These are phyloP conservation scores for Ascomycota sp. DNA, from an alignment of 2,329 filamentous ascomycete species.

Conservation along the genomic window DNA sequence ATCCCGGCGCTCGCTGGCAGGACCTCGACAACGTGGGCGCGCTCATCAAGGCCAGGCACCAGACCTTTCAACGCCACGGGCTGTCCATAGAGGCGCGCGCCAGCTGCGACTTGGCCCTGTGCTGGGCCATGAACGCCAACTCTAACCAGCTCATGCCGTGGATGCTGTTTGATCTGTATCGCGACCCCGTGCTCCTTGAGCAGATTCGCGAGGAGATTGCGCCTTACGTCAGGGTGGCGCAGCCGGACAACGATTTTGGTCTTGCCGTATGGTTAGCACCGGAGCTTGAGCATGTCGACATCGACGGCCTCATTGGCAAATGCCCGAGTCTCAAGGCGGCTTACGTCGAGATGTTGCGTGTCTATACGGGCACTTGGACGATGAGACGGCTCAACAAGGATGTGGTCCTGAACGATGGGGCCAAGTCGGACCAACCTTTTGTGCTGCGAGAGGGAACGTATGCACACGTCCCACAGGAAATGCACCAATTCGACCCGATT, in stretches of 20 bases:
- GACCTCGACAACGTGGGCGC: conserved; percentile 16
- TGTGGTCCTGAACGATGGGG: conserved; percentile 9
- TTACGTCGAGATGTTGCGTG: conserved; percentile 18
- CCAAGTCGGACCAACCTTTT: conserved; percentile 6
- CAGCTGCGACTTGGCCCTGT: conserved; percentile 13
- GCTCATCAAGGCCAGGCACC: conserved; percentile 11
- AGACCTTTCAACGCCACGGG: conserved; percentile 10
- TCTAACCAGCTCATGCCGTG: conserved; percentile 17
- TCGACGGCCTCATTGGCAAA: conserved; percentile 13
- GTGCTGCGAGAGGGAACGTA: conserved; percentile 14
- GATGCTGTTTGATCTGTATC: conserved; percentile 20
- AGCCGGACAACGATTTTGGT: conserved; percentile 16
- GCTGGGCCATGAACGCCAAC: conserved; percentile 19
- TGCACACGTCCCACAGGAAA: conserved; percentile 12
- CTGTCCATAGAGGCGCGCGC: conserved; percentile 13
- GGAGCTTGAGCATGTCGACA: conserved; percentile 13
- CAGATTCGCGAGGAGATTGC: conserved; percentile 18
- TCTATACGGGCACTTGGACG: conserved; percentile 16
- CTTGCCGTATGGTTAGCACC: conserved; percentile 15
- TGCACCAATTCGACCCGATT: conserved; percentile 15
- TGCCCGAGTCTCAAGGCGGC: conserved; percentile 18
- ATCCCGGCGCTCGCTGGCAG: conserved; percentile 14
- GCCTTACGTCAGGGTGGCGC: conserved; percentile 10
- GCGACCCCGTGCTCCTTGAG: conserved; percentile 16
- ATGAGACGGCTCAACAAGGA: conserved; percentile 13